Conservation (phyloP, 179 eudicot genomes). For the Spinacia oleracea region DNA sequence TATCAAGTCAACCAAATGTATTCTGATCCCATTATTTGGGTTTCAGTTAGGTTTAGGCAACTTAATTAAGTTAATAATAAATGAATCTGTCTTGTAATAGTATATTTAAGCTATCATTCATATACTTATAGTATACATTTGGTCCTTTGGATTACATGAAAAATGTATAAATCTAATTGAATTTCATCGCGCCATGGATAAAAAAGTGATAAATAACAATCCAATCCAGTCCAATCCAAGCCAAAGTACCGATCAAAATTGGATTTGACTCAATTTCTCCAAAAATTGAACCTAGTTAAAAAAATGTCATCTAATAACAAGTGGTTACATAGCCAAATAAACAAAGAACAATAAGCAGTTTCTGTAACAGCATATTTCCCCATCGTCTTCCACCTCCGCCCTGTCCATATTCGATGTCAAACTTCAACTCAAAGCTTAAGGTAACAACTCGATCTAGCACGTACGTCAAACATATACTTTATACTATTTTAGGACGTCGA, state of each 20-base stretch:
- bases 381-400: conserved; percentile 22
- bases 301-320: conserved; percentile 9
- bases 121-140: no score
- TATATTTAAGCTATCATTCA: no score
- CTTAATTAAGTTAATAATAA: no score
- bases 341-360: conserved; percentile 19
- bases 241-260: no score
- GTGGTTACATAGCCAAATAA: neutral
- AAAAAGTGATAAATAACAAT: no score
- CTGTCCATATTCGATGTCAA: conserved; percentile 21
- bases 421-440: conserved; percentile 20
- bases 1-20: neutral
- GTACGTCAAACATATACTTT: neutral
- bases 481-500: neutral
- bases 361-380: conserved; percentile 6
- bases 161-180: no score
- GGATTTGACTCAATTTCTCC: no score
- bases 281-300: neutral
- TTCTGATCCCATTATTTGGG: neutral
- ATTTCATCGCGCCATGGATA: no score
- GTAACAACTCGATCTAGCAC: neutral
- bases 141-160: no score
- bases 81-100: no score
- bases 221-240: no score
- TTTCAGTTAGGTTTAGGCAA: neutral